Conservation (phyloP, 495 filamentous ascomycete species). For the Penicillium canariense region DNA sequence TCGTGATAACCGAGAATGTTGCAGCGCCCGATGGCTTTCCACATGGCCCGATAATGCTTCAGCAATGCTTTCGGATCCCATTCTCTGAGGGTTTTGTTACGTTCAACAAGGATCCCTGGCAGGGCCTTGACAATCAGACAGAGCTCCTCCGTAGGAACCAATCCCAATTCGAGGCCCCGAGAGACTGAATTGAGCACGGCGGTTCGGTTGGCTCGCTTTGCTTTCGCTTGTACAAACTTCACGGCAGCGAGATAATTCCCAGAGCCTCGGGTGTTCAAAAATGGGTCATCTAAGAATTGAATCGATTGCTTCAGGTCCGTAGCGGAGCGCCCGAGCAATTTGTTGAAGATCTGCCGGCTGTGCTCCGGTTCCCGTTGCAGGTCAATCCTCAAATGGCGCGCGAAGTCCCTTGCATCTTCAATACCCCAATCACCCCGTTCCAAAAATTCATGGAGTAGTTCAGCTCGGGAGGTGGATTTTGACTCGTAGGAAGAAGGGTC, state of each 20-base stretch:
- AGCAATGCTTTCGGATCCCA: slow-evolving; percentile 18
- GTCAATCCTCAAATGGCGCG: slow-evolving; percentile 33
- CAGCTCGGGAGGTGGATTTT: slow-evolving; percentile 4
- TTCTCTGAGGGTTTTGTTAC: slow-evolving; percentile 15
- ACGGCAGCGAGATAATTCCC: slow-evolving; percentile 38
- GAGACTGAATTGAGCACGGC: slow-evolving; percentile 30
- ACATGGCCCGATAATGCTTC: slow-evolving; percentile 32
- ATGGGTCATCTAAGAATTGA: slow-evolving; percentile 44
- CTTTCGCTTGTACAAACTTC: slow-evolving; percentile 18
- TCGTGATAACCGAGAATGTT: slow-evolving; percentile 36
- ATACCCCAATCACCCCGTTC: slow-evolving; percentile 17
- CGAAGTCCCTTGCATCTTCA: slow-evolving; percentile 29
- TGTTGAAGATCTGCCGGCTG: slow-evolving; percentile 41
- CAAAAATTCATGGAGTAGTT: slow-evolving; percentile 22
- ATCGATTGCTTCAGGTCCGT: slow-evolving; percentile 26
- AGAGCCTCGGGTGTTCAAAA: slow-evolving; percentile 39
- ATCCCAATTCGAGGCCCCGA: slow-evolving; percentile 39
- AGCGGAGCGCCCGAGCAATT: slow-evolving; percentile 25
- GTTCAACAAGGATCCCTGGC: slow-evolving; percentile 21
- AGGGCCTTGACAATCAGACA: slow-evolving; percentile 27
- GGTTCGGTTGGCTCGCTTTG: slow-evolving; percentile 13
- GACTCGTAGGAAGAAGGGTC: not conserved
- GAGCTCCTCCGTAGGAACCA: slow-evolving; percentile 38
- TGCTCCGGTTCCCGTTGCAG: slow-evolving; percentile 39
- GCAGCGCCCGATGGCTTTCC: slow-evolving; percentile 42